Base-by-base conservation (phyloP, 371 early-diverging fungal species). In the Mucor ambiguus region DNA sequence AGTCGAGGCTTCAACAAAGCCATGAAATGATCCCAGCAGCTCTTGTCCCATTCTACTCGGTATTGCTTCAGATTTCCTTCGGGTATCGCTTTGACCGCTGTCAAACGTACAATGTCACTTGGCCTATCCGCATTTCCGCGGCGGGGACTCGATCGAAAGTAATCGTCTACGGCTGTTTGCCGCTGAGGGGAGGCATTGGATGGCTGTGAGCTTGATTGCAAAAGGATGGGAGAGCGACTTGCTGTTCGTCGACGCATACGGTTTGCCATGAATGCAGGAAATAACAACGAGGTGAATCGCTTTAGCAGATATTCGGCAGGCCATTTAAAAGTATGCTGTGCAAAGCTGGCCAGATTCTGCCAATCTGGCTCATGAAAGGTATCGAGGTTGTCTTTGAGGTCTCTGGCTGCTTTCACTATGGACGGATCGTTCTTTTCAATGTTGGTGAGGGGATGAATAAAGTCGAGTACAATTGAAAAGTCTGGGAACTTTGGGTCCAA, bases 401-500 rank as follows among this genome's bases (percentile, higher is more conserved):
- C 41, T 8, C 35, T 14, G n/a, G 30, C 14, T 28, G 67, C 68
- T 26, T 59, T 11, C 6, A n/a, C 18, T 11, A 54, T 57, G 16
- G 22, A 33, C 4, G 41, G 41, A 14, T 41, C 63, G 22, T 7
- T 14, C 10, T 28, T 30, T 37, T 12, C 26, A 26, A 70, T 70
- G 12, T 62, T 63, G 1, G 71, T 70, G 1, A 10, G 32, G 0
- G 74, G 74, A 4, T 67, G 64, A 10, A 70, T 67, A 20, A 74
- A 70, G 11, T 70, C 68, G 0, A 52, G 48, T 0, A 74, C 63
- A 38, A 74, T 64, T 0, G 58, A 59, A 14, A 61, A 60, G 18
- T 73, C 71, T 8, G 66, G 65, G 14, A 73, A 69, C 4, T 61
- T 64, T 2, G 67, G 63, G 3, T 69, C 59, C 6, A 79, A 46